Evolutionary conservation across 106 monocot species (phyloP).

Genomic region (Apostasia shenzhenica): DNA sequence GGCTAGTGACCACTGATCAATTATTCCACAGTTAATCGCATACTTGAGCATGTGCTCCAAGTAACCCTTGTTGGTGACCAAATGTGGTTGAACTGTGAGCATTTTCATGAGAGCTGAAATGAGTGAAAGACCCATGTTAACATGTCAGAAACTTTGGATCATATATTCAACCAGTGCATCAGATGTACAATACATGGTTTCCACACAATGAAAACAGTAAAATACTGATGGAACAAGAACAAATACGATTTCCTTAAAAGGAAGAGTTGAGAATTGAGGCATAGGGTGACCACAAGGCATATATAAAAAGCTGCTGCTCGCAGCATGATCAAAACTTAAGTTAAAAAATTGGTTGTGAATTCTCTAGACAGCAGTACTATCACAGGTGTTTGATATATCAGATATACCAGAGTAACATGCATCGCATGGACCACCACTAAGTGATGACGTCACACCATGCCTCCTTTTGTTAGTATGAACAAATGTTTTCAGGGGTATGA

Average conservation of each 20-base stretch:
- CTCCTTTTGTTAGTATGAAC: too few relatives aligned
- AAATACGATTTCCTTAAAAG: too few relatives aligned
- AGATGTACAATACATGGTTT: neutral
- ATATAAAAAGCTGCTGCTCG: too few relatives aligned
- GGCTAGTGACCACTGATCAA: conserved; percentile 56
- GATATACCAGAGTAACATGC: too few relatives aligned
- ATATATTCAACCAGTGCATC: neutral
- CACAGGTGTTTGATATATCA: too few relatives aligned
- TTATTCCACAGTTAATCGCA: conserved; percentile 75
- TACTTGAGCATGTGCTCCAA: conserved; percentile 62
- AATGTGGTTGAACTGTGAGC: conserved; percentile 66
- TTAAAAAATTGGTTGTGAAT: too few relatives aligned
- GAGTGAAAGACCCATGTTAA: conserved; percentile 1
- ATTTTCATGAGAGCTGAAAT: conserved; percentile 82
- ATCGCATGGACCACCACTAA: too few relatives aligned
- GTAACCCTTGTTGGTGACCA: conserved; percentile 58
- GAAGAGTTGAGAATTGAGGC: too few relatives aligned
- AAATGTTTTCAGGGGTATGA: neutral
- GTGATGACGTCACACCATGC: neutral
- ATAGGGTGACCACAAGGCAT: too few relatives aligned
- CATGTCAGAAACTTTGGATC: neutral
- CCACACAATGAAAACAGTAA: neutral
- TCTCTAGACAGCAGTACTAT: too few relatives aligned
- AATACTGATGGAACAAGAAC: too few relatives aligned
- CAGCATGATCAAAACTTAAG: too few relatives aligned